Evolutionary conservation across 768 basidiomycete species (phyloP).

Genomic region (Leucocoprinus leucothites): DNA sequence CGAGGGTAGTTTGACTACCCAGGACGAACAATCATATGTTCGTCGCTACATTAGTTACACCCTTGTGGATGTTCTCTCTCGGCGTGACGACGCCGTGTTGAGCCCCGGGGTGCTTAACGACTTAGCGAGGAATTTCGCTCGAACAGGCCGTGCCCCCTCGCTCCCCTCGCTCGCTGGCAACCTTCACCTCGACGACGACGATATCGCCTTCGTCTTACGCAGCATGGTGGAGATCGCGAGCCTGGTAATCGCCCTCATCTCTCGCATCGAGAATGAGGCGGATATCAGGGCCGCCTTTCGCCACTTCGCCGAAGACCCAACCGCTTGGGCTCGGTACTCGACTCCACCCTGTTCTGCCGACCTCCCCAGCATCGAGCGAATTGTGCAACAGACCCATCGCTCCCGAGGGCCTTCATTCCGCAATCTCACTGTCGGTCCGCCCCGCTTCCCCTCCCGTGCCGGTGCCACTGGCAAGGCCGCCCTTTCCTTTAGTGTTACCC

Average conservation of each 20-base stretch:
- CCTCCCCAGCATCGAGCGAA: neutral
- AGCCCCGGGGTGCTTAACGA: neutral
- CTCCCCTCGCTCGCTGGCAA: neutral
- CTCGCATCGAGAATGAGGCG: neutral
- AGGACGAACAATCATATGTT: conserved; percentile 3
- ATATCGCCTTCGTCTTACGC: neutral
- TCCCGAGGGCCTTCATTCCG: neutral
- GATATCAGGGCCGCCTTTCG: neutral
- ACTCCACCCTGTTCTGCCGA: neutral
- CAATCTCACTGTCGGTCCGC: neutral
- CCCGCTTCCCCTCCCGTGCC: neutral
- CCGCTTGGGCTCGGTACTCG: neutral
- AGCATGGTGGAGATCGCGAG: neutral
- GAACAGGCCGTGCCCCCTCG: neutral
- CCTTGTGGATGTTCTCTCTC: neutral
- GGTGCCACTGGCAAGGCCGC: neutral
- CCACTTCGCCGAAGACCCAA: neutral
- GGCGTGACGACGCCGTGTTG: neutral
- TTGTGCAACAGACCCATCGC: neutral
- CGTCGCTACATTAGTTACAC: neutral
- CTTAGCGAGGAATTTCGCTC: neutral
- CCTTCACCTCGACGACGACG: neutral
- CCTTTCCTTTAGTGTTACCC: neutral
- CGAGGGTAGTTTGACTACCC: neutral
- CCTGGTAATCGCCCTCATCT: neutral